A percentile compares a stretch with the other conserved stretches of the same genome.
Evolutionary conservation across 768 basidiomycete genomes (phyloP).

Genomic region (Podaxis mareebaensis): DNA sequence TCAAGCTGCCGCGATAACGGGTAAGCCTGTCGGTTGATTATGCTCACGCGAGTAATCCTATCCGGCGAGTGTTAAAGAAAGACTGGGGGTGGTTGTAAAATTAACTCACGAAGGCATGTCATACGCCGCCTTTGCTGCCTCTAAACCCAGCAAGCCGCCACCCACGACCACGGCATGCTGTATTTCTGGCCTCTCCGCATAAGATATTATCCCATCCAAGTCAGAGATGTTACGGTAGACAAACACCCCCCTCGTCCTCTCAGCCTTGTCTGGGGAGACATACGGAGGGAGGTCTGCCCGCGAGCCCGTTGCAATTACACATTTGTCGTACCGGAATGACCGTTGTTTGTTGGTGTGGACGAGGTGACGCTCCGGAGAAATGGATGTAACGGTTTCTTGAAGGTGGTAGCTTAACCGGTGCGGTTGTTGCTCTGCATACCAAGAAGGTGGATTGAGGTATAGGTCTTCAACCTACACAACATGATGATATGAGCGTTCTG

Average conservation of each 20-base stretch:
- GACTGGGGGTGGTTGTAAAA: conserved; percentile 5
- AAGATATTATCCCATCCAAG: conserved; percentile 62
- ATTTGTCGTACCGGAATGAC: conserved; percentile 55
- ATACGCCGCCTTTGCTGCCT: conserved; percentile 72
- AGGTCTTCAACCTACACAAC: conserved; percentile 47
- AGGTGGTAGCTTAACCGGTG: conserved; percentile 54
- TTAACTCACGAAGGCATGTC: conserved; percentile 46
- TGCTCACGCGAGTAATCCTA: conserved; percentile 47
- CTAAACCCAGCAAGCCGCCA: conserved; percentile 71
- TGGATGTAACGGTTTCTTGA: conserved; percentile 45
- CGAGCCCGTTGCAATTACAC: conserved; percentile 72
- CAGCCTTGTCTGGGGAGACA: conserved; percentile 39
- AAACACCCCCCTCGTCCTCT: conserved; percentile 55
- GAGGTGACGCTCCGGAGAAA: conserved; percentile 39
- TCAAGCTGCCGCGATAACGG: conserved; percentile 63
- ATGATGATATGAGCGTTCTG: background rate
- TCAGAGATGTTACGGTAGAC: conserved; percentile 76
- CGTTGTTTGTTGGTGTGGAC: conserved; percentile 48
- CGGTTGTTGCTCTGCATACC: conserved; percentile 62
- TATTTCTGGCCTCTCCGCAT: conserved; percentile 46
- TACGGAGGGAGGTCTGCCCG: conserved; percentile 63
- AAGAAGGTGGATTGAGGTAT: conserved; percentile 55
- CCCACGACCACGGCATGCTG: conserved; percentile 60
- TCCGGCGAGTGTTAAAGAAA: background rate
- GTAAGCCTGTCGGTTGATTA: conserved; percentile 51